phyloP scores from a whole-genome alignment of 805 yeast species.

The Ogataea haglerorum region DNA sequence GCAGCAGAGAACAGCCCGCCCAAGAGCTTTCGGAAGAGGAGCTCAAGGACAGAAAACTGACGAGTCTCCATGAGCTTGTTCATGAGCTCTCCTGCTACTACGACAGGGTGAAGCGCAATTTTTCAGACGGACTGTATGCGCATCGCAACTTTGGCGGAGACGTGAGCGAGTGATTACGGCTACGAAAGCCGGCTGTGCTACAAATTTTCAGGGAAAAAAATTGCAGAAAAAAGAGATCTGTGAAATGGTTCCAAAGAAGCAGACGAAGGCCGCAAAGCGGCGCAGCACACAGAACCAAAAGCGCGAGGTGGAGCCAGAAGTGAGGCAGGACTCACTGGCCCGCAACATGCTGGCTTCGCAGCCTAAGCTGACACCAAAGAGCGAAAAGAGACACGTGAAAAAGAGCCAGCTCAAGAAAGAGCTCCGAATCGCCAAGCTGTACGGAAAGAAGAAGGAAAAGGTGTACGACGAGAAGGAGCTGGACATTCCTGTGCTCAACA shows the following conservation, averaged over 20 bases:
- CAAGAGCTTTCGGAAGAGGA: slow-evolving; percentile 4
- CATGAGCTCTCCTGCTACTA: slow-evolving; percentile 8
- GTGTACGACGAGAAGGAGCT: slow-evolving; percentile 75
- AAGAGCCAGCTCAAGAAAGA: slow-evolving; percentile 61
- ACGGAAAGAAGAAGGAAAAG: slow-evolving; percentile 58
- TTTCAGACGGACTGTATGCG: not conserved
- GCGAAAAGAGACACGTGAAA: slow-evolving; percentile 46
- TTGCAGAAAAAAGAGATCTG: slow-evolving; percentile 2
- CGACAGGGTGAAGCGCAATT: slow-evolving; percentile 8
- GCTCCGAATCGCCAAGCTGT: slow-evolving; percentile 59
- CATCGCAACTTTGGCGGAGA: not conserved
- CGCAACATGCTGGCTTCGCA: slow-evolving; percentile 58
- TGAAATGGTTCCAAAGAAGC: slow-evolving; percentile 35
- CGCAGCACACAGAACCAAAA: slow-evolving; percentile 48
- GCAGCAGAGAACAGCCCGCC: slow-evolving; percentile 11
- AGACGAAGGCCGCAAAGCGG: slow-evolving; percentile 59
- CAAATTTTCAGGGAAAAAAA: slow-evolving; percentile 7
- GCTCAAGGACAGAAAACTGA: slow-evolving; percentile 6
- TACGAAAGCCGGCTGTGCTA: slow-evolving; percentile 9
- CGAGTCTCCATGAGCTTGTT: slow-evolving; percentile 4
- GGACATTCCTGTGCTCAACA: slow-evolving; percentile 75
- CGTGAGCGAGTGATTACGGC: not conserved
- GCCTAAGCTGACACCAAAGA: slow-evolving; percentile 59
- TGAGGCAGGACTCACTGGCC: slow-evolving; percentile 62
- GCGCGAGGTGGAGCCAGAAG: slow-evolving; percentile 62